Base-by-base conservation (phyloP, 257 asterid genomes). In the Lavandula angustifolia region DNA sequence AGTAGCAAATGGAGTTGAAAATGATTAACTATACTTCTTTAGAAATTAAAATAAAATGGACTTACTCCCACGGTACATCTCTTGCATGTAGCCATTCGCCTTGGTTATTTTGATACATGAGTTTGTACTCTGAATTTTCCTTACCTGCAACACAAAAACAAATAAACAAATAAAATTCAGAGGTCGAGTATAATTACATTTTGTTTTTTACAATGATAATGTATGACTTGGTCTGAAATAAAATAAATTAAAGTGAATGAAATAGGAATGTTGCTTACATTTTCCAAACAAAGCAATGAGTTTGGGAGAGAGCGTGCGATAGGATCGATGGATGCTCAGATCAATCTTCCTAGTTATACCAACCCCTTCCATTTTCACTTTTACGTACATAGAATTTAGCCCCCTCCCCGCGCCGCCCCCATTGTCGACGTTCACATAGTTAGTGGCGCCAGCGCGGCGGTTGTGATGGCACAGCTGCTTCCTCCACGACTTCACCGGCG, bases 291-390 rank as follows among this genome's bases (percentile, higher is more conserved):
- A 64, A 76, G 74, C 41, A 52, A 80, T n/a, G 68, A 87, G 78
- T 48, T 75, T 67, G 53, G 64, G 53, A 8, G 53, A 57, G 38
- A 85, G 84, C 0, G 83, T 38, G 34, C 55, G 77, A 67, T 66
- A 69, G 50, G 85, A 85, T 5, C 43, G 74, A 58, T 81, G 74
- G 32, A 10, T 50, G 34, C 65, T 74, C 2, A 87, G 41, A 66
- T 87, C 84, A 55, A 87, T 60, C 70, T 87, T 87, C 54, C 95
- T 85, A 12, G 76, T 81, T 41, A 87, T 85, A 52, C 88, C 95
- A 9, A 83, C 70, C 3, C 95, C 94, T 42, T 87, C 94, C 94
- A 87, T 87, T 68, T 81, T 85, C 75, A 85, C 95, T 62, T 87
- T 87, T 55, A 87, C 88, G 13, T 67, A 79, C 79, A 27, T 63